Percentiles rank a stretch among this genome's conserved stretches.
Evolutionary conservation across 164 flowering plant species (phyloP).

Genomic region (Stephania cephalantha): DNA sequence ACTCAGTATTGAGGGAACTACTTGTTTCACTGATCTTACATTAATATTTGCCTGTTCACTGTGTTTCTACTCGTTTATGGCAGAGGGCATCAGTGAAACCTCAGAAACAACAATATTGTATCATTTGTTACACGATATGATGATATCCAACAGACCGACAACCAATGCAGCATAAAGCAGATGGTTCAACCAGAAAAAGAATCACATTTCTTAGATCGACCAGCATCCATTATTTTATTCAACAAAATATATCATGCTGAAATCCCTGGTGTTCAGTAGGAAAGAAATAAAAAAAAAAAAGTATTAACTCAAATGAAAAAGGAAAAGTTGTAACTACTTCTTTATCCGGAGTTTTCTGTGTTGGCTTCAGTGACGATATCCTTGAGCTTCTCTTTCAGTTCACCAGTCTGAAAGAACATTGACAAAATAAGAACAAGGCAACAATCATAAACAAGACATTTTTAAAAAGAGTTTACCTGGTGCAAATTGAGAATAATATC

Average conservation of each 20-base stretch:
- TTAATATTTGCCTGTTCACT: no score
- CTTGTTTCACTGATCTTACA: neutral
- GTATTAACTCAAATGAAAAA: neutral
- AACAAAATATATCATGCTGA: neutral
- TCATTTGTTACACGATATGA: neutral
- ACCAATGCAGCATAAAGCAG: neutral
- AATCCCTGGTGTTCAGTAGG: neutral
- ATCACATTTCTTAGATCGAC: neutral
- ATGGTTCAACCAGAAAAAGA: neutral
- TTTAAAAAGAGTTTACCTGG: conserved; percentile 30
- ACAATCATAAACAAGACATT: neutral
- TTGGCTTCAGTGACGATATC: conserved; percentile 19
- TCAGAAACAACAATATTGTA: neutral
- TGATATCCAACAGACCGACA: neutral
- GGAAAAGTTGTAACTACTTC: neutral
- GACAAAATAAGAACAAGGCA: conserved; percentile 6
- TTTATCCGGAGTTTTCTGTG: conserved; percentile 27
- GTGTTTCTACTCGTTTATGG: neutral
- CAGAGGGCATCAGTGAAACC: neutral
- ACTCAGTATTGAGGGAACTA: no score
- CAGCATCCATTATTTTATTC: neutral
- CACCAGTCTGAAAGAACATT: conserved; percentile 45
- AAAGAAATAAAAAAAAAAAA: neutral
- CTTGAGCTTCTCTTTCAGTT: conserved; percentile 64
- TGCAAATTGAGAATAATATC: conserved; percentile 86